These are phyloP conservation scores for Cystofilobasidium bisporidii DNA, from an alignment of 768 basidiomycete species.

Conservation along the genomic window DNA sequence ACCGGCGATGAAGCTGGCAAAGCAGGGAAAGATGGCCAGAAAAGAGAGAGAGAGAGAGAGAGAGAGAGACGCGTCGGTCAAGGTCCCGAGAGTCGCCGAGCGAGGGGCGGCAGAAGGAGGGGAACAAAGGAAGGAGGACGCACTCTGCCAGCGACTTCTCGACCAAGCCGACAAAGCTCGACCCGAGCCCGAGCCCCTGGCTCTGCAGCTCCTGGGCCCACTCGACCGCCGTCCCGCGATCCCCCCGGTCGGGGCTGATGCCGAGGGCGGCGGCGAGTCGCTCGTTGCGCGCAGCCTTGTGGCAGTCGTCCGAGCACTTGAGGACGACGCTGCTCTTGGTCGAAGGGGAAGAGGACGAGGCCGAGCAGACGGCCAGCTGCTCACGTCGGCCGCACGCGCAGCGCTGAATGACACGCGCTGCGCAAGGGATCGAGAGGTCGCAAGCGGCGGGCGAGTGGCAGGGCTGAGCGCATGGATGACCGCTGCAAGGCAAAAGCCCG, in stretches of 20 bases:
- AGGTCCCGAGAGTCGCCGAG: too few relatives aligned
- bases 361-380: conserved; percentile 64
- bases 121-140: conserved; percentile 34
- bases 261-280: conserved; percentile 83
- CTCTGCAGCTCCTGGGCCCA: conserved; percentile 57
- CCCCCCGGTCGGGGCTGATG: conserved; percentile 47
- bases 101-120: too few relatives aligned
- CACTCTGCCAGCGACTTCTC: conserved; percentile 76
- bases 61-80: too few relatives aligned
- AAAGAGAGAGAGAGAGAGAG: neutral
- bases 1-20: conserved; percentile 17
- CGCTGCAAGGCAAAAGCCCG: conserved; percentile 30
- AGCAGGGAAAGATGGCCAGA: neutral
- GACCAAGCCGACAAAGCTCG: conserved; percentile 59
- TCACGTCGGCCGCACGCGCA: conserved; percentile 79
- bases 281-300: conserved; percentile 74
- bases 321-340: conserved; percentile 46
- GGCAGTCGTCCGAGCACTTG: conserved; percentile 70
- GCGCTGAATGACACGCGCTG: conserved; percentile 51
- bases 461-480: conserved; percentile 63
- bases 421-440: conserved; percentile 68
- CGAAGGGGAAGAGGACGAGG: conserved; percentile 45
- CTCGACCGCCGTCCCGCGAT: conserved; percentile 34
- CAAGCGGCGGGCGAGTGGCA: conserved; percentile 89
- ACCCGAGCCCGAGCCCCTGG: conserved; percentile 52